Conservation (phyloP, 768 basidiomycete genomes). For the Suillus plorans region DNA sequence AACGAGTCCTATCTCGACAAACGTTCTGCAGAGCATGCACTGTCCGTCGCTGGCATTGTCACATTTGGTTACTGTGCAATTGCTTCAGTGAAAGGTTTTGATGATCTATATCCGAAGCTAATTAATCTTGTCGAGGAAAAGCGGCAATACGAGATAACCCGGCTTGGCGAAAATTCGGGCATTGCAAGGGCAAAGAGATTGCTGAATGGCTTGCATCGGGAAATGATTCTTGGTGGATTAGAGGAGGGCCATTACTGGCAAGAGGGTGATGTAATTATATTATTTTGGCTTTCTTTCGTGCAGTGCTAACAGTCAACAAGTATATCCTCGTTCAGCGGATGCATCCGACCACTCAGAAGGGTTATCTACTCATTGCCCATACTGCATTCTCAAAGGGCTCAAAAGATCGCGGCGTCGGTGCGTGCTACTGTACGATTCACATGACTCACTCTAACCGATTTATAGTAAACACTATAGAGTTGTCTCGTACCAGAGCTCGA, state of each 20-base stretch:
- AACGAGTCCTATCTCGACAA: constrained; percentile 92
- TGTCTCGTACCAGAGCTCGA: constrained; percentile 74
- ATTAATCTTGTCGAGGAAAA: constrained; percentile 86
- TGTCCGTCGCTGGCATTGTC: constrained; percentile 92
- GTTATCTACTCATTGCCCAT: constrained; percentile 89
- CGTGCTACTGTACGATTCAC: constrained; percentile 21
- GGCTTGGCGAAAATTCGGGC: constrained; percentile 53
- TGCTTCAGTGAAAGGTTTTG: constrained; percentile 96
- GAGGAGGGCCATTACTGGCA: constrained; percentile 96
- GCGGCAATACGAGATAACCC: constrained; percentile 72
- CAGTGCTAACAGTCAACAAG: constrained; percentile 38
- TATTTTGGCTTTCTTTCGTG: not conserved
- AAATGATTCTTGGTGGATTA: constrained; percentile 87
- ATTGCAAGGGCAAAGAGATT: constrained; percentile 64
- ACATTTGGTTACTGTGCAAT: constrained; percentile 87
- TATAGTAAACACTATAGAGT: constrained; percentile 79
- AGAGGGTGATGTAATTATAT: constrained; percentile 80
- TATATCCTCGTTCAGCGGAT: constrained; percentile 94
- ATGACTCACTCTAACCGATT: not conserved
- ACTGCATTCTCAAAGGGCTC: constrained; percentile 86
- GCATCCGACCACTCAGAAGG: constrained; percentile 86
- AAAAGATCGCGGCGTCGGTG: constrained; percentile 80
- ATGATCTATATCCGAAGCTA: constrained; percentile 95
- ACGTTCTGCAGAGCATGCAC: constrained; percentile 89
- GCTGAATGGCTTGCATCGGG: constrained; percentile 83